These are phyloP conservation scores for Aureobasidium sp. DNA, from an alignment of 2,329 filamentous ascomycete species.

Conservation along the genomic window DNA sequence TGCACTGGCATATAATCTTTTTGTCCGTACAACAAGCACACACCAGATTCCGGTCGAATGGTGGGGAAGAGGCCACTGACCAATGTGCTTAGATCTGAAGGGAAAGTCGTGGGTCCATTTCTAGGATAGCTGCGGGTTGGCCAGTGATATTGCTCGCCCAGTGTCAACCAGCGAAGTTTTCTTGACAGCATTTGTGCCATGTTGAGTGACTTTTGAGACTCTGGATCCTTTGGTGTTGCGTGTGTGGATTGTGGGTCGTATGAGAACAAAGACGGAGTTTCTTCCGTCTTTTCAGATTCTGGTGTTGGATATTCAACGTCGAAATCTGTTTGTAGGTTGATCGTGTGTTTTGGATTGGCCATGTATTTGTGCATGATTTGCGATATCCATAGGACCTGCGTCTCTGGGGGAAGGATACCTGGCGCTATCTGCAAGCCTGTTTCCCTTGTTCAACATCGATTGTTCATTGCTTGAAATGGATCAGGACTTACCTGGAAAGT, in stretches of 20 bases:
- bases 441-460: not conserved
- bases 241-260: conserved; percentile 21
- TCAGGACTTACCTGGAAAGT: conserved; percentile 27
- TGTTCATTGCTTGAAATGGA: not conserved
- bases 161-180: conserved; percentile 19
- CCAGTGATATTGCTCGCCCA: conserved; percentile 20
- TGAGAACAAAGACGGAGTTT: conserved; percentile 25
- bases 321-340: conserved; percentile 17
- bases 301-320: conserved; percentile 15
- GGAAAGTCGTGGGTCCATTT: conserved; percentile 15
- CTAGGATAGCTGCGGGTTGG: conserved; percentile 18
- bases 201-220: conserved; percentile 14
- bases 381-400: conserved; percentile 16
- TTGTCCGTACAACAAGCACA: conserved; percentile 17
- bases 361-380: conserved; percentile 17
- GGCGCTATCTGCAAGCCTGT: conserved; percentile 16
- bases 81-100: conserved; percentile 13
- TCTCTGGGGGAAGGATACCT: conserved; percentile 14
- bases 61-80: conserved; percentile 17
- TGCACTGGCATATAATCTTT: conserved; percentile 20
- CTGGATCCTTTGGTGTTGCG: not conserved
- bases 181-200: conserved; percentile 16
- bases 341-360: conserved; percentile 17
- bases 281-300: not conserved
- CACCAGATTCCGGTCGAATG: conserved; percentile 17